These are phyloP conservation scores for Rhytidhysteron rufulum DNA, from an alignment of 2,329 filamentous ascomycete species.

Conservation along the genomic window DNA sequence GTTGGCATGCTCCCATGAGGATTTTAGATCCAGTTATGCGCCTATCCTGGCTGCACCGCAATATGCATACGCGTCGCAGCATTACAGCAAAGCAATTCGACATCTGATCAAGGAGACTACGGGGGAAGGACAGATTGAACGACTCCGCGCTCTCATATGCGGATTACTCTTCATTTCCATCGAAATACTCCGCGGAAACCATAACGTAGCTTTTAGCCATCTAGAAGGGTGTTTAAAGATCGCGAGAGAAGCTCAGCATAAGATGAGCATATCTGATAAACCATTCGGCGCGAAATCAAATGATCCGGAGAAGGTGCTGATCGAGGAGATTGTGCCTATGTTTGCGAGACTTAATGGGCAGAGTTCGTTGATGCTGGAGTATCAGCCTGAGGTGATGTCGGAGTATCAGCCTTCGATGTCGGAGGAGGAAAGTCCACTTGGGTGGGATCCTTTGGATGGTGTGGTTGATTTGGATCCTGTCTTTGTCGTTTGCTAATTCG, in stretches of 20 bases:
- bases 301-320: conserved; percentile 8
- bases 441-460: too few relatives aligned
- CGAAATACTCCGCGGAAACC: conserved; percentile 12
- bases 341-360: conserved; percentile 10
- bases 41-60: conserved; percentile 4
- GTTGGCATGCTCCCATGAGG: conserved; percentile 12
- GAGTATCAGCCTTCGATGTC: background rate
- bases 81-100: conserved; percentile 14
- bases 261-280: conserved; percentile 4
- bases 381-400: conserved; percentile 4
- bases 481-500: too few relatives aligned
- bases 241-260: conserved; percentile 7
- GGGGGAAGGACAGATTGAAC: conserved; percentile 6
- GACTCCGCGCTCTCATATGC: conserved; percentile 11
- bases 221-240: conserved; percentile 15
- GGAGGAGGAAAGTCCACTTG: too few relatives aligned
- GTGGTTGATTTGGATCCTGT: too few relatives aligned
- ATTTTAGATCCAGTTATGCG: conserved; percentile 7
- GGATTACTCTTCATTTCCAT: conserved; percentile 15
- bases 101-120: conserved; percentile 12
- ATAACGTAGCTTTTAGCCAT: conserved; percentile 9
- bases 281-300: background rate
- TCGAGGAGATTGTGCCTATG: conserved; percentile 11
- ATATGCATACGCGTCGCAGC: conserved; percentile 9
- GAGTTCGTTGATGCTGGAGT: too few relatives aligned